These are phyloP conservation scores for Aureobasidium pullulans DNA, from an alignment of 2,329 filamentous ascomycete genomes.

Conservation along the genomic window DNA sequence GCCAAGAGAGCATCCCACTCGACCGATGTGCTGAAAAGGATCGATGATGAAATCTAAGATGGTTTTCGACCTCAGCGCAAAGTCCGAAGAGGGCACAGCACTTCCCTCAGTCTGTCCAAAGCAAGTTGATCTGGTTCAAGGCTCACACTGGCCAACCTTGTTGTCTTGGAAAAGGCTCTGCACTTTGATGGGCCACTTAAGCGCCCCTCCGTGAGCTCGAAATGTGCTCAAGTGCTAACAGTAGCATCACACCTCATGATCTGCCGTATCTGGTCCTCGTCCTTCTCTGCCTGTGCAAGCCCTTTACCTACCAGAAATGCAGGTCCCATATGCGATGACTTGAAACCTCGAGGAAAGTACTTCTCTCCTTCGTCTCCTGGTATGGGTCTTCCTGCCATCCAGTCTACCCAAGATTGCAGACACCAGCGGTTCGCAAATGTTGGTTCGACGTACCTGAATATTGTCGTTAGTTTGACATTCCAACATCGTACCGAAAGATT, in stretches of 20 bases:
- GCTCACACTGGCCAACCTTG: no score
- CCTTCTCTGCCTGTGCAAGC: slow-evolving; percentile 22
- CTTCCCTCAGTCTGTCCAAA: no score
- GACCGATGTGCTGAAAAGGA: no score
- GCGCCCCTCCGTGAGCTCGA: no score
- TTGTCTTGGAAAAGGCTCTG: no score
- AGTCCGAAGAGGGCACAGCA: no score
- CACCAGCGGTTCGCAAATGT: slow-evolving; percentile 58
- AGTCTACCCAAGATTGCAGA: slow-evolving; percentile 45
- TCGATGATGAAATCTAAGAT: no score
- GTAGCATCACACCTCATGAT: background rate
- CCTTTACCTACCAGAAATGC: slow-evolving; percentile 44
- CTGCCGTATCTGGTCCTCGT: slow-evolving; percentile 14
- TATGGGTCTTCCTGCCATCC: slow-evolving; percentile 38
- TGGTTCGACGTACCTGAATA: slow-evolving; percentile 37
- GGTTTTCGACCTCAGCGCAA: no score
- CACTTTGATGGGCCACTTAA: no score
- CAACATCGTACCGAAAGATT: no score
- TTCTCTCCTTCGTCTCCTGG: slow-evolving; percentile 42
- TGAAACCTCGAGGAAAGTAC: slow-evolving; percentile 46
- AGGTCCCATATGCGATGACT: slow-evolving; percentile 57
- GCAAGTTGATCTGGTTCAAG: no score
- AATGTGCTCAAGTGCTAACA: background rate
- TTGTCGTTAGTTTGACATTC: background rate
- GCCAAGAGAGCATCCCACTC: no score